Conservation (phyloP, 1,139 yeast species). For the Debaryomyces udenii region DNA sequence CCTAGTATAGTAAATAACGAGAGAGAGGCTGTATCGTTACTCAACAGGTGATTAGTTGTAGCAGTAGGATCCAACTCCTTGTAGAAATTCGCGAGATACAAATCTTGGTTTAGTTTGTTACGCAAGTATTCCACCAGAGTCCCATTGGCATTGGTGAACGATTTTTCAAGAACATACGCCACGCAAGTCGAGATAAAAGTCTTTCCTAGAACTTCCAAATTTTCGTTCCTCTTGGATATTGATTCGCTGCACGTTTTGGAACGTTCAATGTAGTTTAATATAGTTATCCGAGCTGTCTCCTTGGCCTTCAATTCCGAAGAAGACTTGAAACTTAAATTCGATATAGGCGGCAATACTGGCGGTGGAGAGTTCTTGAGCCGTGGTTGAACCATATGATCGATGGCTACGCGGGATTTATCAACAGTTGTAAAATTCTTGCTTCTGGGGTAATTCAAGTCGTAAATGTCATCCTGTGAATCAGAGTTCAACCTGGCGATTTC, state of each 20-base stretch:
- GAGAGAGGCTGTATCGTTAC: slow-evolving; percentile 51
- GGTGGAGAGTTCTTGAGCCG: slow-evolving; percentile 17
- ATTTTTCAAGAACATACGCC: slow-evolving; percentile 62
- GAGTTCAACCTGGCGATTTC: slow-evolving; percentile 40
- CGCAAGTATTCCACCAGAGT: slow-evolving; percentile 60
- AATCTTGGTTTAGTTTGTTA: slow-evolving; percentile 49
- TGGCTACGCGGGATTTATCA: slow-evolving; percentile 43
- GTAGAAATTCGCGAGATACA: slow-evolving; percentile 50
- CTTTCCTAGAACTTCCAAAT: slow-evolving; percentile 61
- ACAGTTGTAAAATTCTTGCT: slow-evolving; percentile 30
- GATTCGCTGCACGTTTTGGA: slow-evolving; percentile 68
- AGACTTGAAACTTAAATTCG: slow-evolving; percentile 1
- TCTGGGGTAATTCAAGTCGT: slow-evolving; percentile 39
- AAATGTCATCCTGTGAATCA: slow-evolving; percentile 38
- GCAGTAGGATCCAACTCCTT: slow-evolving; percentile 52
- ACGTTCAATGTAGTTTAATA: slow-evolving; percentile 54
- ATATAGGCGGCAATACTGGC: slow-evolving; percentile 9
- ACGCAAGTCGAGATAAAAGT: slow-evolving; percentile 57
- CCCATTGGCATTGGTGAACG: slow-evolving; percentile 32
- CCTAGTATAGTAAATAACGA: slow-evolving; percentile 65
- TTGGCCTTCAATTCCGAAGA: background rate
- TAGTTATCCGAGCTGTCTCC: slow-evolving; percentile 25
- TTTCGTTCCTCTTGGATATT: slow-evolving; percentile 41
- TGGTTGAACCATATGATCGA: slow-evolving; percentile 44
- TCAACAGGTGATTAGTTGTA: slow-evolving; percentile 31